phyloP scores from a whole-genome alignment of 768 basidiomycete genomes.

The Panus rudis region DNA sequence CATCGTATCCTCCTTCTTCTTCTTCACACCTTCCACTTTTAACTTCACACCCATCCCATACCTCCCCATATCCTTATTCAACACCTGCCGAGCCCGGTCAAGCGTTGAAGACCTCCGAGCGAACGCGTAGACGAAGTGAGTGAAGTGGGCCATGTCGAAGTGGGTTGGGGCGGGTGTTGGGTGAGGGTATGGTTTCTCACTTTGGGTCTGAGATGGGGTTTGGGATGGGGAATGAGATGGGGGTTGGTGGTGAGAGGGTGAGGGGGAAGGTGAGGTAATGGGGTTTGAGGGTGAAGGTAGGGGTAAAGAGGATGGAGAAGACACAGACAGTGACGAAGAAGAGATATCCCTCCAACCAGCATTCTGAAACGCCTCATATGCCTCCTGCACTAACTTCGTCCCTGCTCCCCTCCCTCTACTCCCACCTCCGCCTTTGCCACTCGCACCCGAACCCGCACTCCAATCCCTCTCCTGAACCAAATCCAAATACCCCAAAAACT shows the following conservation, averaged over 20 bases:
- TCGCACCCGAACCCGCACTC: too few species aligned
- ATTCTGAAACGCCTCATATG: too few species aligned
- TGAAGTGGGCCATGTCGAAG: slow-evolving; percentile 38
- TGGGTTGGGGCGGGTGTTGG: slow-evolving; percentile 5
- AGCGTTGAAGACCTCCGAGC: too few species aligned
- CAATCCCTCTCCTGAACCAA: neutral
- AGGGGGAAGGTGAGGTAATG: neutral
- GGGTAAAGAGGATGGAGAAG: too few species aligned
- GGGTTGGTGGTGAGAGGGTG: neutral
- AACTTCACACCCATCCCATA: slow-evolving; percentile 28
- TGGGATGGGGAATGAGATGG: neutral
- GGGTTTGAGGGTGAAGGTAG: neutral
- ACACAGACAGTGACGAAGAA: too few species aligned
- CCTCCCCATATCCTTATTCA: slow-evolving; percentile 48
- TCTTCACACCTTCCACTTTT: too few species aligned
- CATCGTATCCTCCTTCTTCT: too few species aligned
- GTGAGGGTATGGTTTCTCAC: neutral
- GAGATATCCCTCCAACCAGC: too few species aligned
- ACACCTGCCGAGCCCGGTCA: slow-evolving; percentile 26
- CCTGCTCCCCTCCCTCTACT: too few species aligned
- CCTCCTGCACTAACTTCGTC: too few species aligned
- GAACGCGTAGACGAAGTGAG: slow-evolving; percentile 43
- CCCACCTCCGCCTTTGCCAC: too few species aligned
- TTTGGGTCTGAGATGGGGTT: neutral
- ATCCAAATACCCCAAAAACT: slow-evolving; percentile 1